Evolutionary conservation across 345 rosid species (phyloP).

Genomic region (Orychophragmus violaceus): DNA sequence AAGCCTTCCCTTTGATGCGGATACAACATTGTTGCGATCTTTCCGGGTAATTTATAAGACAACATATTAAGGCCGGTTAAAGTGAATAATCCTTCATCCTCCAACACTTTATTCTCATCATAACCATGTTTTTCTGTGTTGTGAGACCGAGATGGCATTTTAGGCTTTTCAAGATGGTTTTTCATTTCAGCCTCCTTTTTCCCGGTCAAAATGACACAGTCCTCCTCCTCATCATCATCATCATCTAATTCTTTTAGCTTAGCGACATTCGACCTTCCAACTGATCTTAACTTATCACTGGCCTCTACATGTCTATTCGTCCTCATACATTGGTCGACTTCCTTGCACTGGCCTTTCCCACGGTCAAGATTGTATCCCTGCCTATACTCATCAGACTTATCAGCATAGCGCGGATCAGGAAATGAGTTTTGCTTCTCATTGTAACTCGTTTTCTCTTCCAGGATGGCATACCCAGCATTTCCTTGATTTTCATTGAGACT

Average conservation of each 20-base stretch:
- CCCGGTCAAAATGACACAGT: constrained; percentile 39
- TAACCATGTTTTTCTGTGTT: constrained; percentile 32
- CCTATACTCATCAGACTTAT: constrained; percentile 28
- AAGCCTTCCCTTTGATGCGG: constrained; percentile 88
- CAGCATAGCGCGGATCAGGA: constrained; percentile 26
- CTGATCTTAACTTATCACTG: constrained; percentile 35
- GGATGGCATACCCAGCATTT: constrained; percentile 16
- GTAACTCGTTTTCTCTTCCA: constrained; percentile 11
- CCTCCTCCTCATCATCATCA: constrained; percentile 42
- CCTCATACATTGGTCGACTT: constrained; percentile 18
- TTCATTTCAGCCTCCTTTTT: constrained; percentile 25
- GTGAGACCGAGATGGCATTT: constrained; percentile 25
- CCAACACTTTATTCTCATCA: constrained; percentile 30
- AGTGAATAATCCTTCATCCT: constrained; percentile 43
- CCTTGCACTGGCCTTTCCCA: constrained; percentile 26
- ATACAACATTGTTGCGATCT: constrained; percentile 61
- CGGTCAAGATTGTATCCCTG: constrained; percentile 8
- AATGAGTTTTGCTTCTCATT: constrained; percentile 5
- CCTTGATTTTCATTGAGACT: constrained; percentile 15
- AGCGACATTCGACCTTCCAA: constrained; percentile 35
- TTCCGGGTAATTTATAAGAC: constrained; percentile 49
- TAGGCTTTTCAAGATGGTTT: constrained; percentile 24
- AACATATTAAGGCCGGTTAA: constrained; percentile 45
- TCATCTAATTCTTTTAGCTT: constrained; percentile 33
- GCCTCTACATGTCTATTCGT: constrained; percentile 30